A percentile compares a stretch with the other conserved stretches of the same genome.
phyloP scores from a whole-genome alignment of 2,329 filamentous ascomycete genomes.

The Cladosporium oxysporum region DNA sequence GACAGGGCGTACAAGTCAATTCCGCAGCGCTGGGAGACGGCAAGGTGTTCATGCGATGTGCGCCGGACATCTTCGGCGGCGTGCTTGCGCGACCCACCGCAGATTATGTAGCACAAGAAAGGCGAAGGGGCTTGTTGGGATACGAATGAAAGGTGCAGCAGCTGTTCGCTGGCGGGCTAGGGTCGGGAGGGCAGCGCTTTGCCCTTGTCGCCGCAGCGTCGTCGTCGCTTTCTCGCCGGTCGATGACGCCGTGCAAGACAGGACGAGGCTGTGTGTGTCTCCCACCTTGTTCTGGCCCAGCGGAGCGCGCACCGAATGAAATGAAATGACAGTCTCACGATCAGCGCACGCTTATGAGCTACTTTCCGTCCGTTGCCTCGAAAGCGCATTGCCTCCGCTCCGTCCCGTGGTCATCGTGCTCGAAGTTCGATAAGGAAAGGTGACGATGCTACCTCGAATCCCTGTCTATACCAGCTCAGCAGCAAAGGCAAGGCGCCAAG shows the following conservation, averaged over 20 bases:
- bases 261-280: constrained; percentile 14
- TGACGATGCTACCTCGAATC: background rate
- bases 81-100: constrained; percentile 12
- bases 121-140: constrained; percentile 11
- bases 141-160: constrained; percentile 11
- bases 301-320: background rate
- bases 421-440: background rate
- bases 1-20: constrained; percentile 17
- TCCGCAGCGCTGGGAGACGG: constrained; percentile 18
- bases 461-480: constrained; percentile 4
- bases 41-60: constrained; percentile 23
- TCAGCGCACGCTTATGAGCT: background rate
- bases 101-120: constrained; percentile 19
- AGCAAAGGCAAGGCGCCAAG: background rate
- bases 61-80: constrained; percentile 31
- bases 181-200: constrained; percentile 9
- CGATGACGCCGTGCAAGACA: constrained; percentile 17
- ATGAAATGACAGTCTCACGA: background rate
- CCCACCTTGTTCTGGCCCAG: background rate
- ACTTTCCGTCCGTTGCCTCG: constrained; percentile 3
- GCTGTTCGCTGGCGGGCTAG: constrained; percentile 9
- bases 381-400: background rate
- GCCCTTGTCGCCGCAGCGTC: constrained; percentile 6
- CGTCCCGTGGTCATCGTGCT: background rate
- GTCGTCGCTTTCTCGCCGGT: constrained; percentile 20